Conservation (phyloP, 305 asterid genomes). For the Petunia hybrid region DNA sequence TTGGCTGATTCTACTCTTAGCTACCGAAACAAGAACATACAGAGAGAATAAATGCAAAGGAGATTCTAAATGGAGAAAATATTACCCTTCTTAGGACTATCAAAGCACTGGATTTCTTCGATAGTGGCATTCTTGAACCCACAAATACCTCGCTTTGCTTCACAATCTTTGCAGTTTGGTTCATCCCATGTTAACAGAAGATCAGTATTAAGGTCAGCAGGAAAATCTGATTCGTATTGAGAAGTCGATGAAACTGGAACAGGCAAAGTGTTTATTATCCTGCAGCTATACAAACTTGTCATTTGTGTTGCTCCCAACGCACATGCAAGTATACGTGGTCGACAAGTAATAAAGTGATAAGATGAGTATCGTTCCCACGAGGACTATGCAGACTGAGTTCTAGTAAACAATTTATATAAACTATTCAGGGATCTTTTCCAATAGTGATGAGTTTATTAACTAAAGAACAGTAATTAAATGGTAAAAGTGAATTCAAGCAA, state of each 20-base stretch:
- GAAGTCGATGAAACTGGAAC: slow-evolving; percentile 51
- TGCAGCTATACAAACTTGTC: slow-evolving; percentile 50
- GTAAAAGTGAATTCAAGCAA: too few relatives aligned
- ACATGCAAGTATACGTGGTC: too few relatives aligned
- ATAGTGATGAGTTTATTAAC: too few relatives aligned
- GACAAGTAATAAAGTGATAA: too few relatives aligned
- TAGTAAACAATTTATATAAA: too few relatives aligned
- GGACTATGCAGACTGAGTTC: too few relatives aligned
- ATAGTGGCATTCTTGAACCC: slow-evolving; percentile 37
- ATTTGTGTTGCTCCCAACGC: slow-evolving; percentile 37
- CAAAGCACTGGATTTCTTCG: slow-evolving; percentile 38
- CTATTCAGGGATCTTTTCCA: too few relatives aligned
- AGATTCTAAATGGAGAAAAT: background rate
- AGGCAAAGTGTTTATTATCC: slow-evolving; percentile 37
- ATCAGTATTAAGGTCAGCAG: slow-evolving; percentile 43
- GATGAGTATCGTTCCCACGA: too few relatives aligned
- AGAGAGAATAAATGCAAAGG: slow-evolving; percentile 14
- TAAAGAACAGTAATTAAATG: too few relatives aligned
- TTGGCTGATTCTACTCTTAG: background rate
- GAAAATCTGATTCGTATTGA: slow-evolving; percentile 40
- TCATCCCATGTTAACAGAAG: slow-evolving; percentile 57
- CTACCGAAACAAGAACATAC: background rate
- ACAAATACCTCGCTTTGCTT: slow-evolving; percentile 41
- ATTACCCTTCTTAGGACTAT: slow-evolving; percentile 52
- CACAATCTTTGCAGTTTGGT: slow-evolving; percentile 63